Percentiles rank a stretch among this genome's conserved stretches.
These are phyloP conservation scores for Rubroboletus pulcherrimus DNA, from an alignment of 768 basidiomycete species.

Conservation along the genomic window DNA sequence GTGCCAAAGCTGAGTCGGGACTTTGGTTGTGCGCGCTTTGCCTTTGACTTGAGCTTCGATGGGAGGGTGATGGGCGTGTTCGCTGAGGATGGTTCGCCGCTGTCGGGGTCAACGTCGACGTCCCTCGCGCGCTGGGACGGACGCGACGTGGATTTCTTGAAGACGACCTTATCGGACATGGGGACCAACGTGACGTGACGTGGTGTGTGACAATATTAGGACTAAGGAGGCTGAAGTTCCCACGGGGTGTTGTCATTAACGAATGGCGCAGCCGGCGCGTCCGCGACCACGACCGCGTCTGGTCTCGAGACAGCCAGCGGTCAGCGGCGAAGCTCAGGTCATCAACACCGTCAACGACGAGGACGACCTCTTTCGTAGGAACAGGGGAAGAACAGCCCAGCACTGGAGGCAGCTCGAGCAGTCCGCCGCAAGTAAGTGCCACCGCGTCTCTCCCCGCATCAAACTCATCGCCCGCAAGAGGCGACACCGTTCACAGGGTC, in stretches of 20 bases:
- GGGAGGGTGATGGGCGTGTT: slow-evolving; percentile 59
- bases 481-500: slow-evolving; percentile 18
- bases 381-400: slow-evolving; percentile 50
- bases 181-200: slow-evolving; percentile 23
- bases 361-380: slow-evolving; percentile 69
- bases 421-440: slow-evolving; percentile 49
- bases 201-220: slow-evolving; percentile 14
- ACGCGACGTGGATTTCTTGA: slow-evolving; percentile 43
- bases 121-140: slow-evolving; percentile 40
- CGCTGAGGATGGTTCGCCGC: background rate
- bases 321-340: background rate
- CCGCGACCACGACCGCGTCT: slow-evolving; percentile 54
- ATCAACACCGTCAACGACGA: slow-evolving; percentile 41
- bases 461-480: slow-evolving; percentile 19
- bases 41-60: slow-evolving; percentile 67
- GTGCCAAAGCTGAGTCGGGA: slow-evolving; percentile 77
- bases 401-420: slow-evolving; percentile 61
- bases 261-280: slow-evolving; percentile 31
- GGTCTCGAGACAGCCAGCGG: slow-evolving; percentile 21
- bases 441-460: background rate
- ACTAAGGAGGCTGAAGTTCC: slow-evolving; percentile 13
- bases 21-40: slow-evolving; percentile 61
- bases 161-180: slow-evolving; percentile 32
- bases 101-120: slow-evolving; percentile 33
- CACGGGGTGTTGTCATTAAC: slow-evolving; percentile 23